Evolutionary conservation across 768 basidiomycete species (phyloP).

Genomic region (Pulveroboletus frians): DNA sequence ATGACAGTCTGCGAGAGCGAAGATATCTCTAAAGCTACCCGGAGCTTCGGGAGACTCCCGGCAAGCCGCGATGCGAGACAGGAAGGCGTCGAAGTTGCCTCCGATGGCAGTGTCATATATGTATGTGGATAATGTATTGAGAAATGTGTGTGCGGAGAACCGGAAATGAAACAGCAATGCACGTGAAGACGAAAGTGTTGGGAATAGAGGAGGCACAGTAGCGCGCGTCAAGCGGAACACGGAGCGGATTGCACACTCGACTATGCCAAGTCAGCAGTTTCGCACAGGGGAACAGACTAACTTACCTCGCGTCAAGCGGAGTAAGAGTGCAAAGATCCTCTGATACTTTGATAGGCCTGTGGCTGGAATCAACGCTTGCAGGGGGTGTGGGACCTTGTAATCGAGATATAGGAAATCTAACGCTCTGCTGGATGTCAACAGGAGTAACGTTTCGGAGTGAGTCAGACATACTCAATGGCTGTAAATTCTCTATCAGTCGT

Average conservation of each 20-base stretch:
- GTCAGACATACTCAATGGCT: slow-evolving; percentile 22
- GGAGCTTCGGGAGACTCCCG: slow-evolving; percentile 15
- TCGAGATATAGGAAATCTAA: slow-evolving; percentile 88
- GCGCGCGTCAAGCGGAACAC: slow-evolving; percentile 59
- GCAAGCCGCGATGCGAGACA: slow-evolving; percentile 36
- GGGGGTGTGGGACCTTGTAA: slow-evolving; percentile 79
- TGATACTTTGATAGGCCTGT: slow-evolving; percentile 81
- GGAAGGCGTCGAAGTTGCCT: slow-evolving; percentile 69
- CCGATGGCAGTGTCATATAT: slow-evolving; percentile 79
- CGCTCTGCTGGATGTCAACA: slow-evolving; percentile 46
- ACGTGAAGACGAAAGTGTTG: slow-evolving; percentile 48
- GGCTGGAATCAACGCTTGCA: slow-evolving; percentile 67
- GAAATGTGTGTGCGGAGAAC: slow-evolving; percentile 68
- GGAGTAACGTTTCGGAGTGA: not conserved
- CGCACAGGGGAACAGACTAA: not conserved
- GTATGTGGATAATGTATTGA: slow-evolving; percentile 62
- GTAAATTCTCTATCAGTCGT: slow-evolving; percentile 3
- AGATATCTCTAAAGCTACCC: slow-evolving; percentile 59
- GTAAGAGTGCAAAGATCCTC: slow-evolving; percentile 71
- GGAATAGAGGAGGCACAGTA: slow-evolving; percentile 46
- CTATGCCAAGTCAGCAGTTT: slow-evolving; percentile 32
- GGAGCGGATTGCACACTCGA: slow-evolving; percentile 61
- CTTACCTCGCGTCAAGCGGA: slow-evolving; percentile 74
- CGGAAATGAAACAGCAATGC: slow-evolving; percentile 62
- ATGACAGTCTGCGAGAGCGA: slow-evolving; percentile 63